Percentiles rank a stretch among this genome's conserved stretches.
These are phyloP conservation scores for Bjerkandera adusta DNA, from an alignment of 1,284 basidiomycete species.

Conservation along the genomic window DNA sequence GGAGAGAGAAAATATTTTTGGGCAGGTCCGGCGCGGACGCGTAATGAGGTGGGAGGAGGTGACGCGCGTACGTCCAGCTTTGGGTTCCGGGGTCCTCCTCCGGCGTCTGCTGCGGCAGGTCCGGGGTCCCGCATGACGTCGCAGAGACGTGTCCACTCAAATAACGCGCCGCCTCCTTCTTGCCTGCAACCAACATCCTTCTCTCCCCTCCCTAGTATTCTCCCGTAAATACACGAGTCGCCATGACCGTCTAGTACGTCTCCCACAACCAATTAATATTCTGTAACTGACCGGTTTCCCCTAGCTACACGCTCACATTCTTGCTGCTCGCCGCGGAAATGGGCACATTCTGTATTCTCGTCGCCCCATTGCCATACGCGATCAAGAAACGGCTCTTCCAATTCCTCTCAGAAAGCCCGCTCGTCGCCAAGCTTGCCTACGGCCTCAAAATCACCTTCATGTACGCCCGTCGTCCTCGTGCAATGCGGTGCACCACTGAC, in stretches of 20 bases:
- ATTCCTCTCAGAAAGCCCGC: constrained; percentile 70
- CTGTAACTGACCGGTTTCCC: neutral
- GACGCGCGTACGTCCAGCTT: too few relatives aligned
- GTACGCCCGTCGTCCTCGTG: constrained; percentile 40
- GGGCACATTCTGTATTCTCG: constrained; percentile 71
- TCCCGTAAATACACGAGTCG: neutral
- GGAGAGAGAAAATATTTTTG: neutral
- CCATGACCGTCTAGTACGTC: constrained; percentile 74
- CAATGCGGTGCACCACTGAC: neutral
- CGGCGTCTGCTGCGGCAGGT: too few relatives aligned
- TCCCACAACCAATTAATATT: neutral
- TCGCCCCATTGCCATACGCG: constrained; percentile 76
- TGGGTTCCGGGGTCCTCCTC: too few relatives aligned
- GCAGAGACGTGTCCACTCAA: too few relatives aligned
- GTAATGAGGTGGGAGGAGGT: too few relatives aligned
- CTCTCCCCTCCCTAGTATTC: constrained; percentile 1
- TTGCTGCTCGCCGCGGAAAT: constrained; percentile 77
- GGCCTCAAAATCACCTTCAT: constrained; percentile 94
- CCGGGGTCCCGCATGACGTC: too few relatives aligned
- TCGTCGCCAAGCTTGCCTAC: constrained; percentile 76
- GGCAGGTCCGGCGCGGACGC: too few relatives aligned
- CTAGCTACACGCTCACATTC: constrained; percentile 75
- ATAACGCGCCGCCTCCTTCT: too few relatives aligned
- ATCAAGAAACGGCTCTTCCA: constrained; percentile 70
- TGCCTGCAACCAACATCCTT: constrained; percentile 3